Percentiles rank a stretch among this genome's conserved stretches.
phyloP scores from a whole-genome alignment of 768 basidiomycete species.

The Sporobolomyces pararoseus region DNA sequence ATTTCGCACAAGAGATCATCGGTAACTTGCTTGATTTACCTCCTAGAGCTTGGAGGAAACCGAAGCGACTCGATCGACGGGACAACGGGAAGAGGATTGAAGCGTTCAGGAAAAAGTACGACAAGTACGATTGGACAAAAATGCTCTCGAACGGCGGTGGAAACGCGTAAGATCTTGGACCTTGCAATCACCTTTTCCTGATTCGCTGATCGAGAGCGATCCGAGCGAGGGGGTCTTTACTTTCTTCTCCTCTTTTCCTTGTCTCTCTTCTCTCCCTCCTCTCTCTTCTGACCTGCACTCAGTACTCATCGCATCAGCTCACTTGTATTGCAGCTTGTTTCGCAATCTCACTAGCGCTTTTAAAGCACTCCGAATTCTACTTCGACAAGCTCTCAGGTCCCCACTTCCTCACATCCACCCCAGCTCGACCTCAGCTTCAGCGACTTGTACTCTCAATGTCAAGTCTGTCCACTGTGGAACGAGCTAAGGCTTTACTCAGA shows the following conservation, averaged over 20 bases:
- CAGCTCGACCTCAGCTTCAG: neutral
- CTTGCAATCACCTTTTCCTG: neutral
- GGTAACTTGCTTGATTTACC: conserved; percentile 84
- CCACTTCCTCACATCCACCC: neutral
- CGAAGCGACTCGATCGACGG: conserved; percentile 66
- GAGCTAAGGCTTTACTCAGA: too few relatives aligned
- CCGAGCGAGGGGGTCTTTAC: neutral
- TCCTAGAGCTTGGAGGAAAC: conserved; percentile 70
- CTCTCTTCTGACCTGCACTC: too few relatives aligned
- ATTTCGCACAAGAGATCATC: conserved; percentile 91
- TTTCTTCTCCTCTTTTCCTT: neutral
- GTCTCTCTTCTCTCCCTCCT: neutral
- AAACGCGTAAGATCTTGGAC: neutral
- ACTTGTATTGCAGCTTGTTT: too few relatives aligned
- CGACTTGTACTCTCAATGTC: too few relatives aligned
- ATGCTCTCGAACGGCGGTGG: conserved; percentile 8
- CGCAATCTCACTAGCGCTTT: too few relatives aligned
- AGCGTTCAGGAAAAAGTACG: conserved; percentile 70
- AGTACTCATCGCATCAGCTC: too few relatives aligned
- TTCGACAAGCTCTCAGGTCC: too few relatives aligned
- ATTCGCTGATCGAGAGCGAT: neutral
- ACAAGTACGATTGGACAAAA: conserved; percentile 54
- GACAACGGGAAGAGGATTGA: conserved; percentile 67
- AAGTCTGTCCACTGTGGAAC: too few relatives aligned
- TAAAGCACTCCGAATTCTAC: too few relatives aligned